A percentile compares a stretch with the other conserved stretches of the same genome.
Conservation (phyloP, 129 eudicot species). For the Flaveria sonorensis region DNA sequence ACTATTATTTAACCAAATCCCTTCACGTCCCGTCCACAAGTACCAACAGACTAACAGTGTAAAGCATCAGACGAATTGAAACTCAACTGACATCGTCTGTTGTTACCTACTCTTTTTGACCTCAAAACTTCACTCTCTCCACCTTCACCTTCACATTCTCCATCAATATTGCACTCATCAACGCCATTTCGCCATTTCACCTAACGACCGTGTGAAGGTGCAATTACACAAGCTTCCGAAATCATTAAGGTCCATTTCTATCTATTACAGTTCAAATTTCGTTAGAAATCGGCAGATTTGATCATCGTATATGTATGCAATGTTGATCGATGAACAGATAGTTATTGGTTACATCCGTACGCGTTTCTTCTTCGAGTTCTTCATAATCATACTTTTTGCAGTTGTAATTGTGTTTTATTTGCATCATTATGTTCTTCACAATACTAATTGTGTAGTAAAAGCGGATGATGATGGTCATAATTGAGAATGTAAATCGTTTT, state of each 20-base stretch:
- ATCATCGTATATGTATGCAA: conserved; percentile 1
- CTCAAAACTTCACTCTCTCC: background rate
- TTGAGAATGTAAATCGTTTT: conserved; percentile 22
- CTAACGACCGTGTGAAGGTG: background rate
- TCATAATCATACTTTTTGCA: conserved; percentile 2
- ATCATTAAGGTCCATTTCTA: conserved; percentile 22
- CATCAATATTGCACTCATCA: conserved; percentile 14
- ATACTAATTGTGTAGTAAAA: background rate
- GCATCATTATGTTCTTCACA: conserved; percentile 11
- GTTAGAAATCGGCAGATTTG: conserved; percentile 12
- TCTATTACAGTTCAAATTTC: conserved; percentile 7
- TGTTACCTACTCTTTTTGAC: conserved; percentile 28
- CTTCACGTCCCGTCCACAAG: too few species aligned
- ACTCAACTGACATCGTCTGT: conserved; percentile 11
- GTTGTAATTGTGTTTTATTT: conserved; percentile 6
- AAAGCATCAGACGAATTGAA: too few species aligned
- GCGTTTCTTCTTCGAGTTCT: background rate
- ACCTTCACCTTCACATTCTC: conserved; percentile 15
- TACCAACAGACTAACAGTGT: too few species aligned
- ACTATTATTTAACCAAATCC: too few species aligned
- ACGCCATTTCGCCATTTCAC: background rate
- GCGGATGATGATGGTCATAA: conserved; percentile 19
- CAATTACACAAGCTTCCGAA: background rate
- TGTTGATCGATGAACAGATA: conserved; percentile 26
- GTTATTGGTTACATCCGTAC: background rate